phyloP scores from a whole-genome alignment of 768 basidiomycete genomes.

The Pleurotus djamor region DNA sequence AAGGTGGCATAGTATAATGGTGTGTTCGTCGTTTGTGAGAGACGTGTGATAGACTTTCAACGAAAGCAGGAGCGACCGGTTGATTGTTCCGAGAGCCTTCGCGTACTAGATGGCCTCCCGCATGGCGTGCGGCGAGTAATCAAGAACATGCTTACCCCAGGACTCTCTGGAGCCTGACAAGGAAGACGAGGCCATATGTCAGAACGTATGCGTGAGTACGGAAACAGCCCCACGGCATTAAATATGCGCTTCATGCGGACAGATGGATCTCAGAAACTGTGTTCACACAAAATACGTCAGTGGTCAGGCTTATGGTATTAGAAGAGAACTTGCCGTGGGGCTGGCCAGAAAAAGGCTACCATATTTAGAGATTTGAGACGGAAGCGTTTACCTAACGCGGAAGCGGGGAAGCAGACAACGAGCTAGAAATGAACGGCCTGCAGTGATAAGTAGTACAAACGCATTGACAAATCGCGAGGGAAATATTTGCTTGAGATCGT shows the following conservation, averaged over 20 bases:
- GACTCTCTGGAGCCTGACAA: neutral
- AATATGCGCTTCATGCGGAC: too few relatives aligned
- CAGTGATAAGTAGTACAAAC: too few relatives aligned
- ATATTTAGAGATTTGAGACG: neutral
- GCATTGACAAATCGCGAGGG: too few relatives aligned
- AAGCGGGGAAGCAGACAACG: conserved; percentile 1
- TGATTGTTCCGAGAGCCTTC: neutral
- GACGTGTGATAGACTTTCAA: neutral
- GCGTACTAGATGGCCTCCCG: neutral
- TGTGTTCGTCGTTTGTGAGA: neutral
- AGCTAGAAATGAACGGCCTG: neutral
- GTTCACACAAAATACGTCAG: neutral
- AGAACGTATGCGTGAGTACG: neutral
- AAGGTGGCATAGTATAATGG: neutral
- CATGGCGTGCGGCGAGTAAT: neutral
- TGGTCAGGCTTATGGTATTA: neutral
- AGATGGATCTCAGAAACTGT: neutral
- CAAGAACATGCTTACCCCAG: neutral
- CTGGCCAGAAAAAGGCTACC: neutral
- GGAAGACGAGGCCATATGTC: conserved; percentile 1
- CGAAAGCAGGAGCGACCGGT: neutral
- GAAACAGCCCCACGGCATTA: neutral
- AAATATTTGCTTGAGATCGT: neutral
- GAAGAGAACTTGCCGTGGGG: neutral
- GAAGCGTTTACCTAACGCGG: neutral